Base-by-base conservation (phyloP, 108 stramenopile species). In the Fistulifera pelliculosa region DNA sequence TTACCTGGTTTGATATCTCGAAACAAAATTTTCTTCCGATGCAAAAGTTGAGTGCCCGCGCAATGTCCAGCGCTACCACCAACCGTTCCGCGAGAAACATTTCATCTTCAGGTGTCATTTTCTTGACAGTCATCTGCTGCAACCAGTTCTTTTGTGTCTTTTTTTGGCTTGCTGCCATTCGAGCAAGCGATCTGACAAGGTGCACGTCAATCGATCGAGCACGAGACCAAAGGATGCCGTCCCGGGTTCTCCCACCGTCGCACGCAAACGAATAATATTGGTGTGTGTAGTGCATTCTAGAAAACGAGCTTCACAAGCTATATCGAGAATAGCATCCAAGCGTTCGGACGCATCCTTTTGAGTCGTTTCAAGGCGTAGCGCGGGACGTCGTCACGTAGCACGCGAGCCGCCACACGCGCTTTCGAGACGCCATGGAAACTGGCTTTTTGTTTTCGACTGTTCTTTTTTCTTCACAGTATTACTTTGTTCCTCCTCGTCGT, bases 221-320 rank as follows among this genome's bases (percentile, higher is more conserved):
- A 86, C 26, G 11, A 86, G 24, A 5, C 68, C 68, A 60, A 80
- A 81, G 38, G 74, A 56, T 0, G 65, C 66, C 11, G 51, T n/a
- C 6, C 79, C 79, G 0, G 69, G 61, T 27, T 64, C 64, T 15
- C 79, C 79, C 0, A 72, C 66, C 40, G 67, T 66, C 14, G 75
- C 85, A 23, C 80, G 63, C 55, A 87, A 60, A 17, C 69, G 76
- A 16, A 81, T 67, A 26, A 86, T 68, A 47, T 86, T 81, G 16
- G 81, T 73, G 52, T 87, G 85, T 12, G 68, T 58, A 41, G 83
- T 40, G 42, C 64, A 54, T 11, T 70, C 52, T 17, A 87, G 54
- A 38, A 87, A 76, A 48, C 71, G 75, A 15, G 81, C 81, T 73
- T 87, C 85, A 12, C 69, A 63, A 0, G 85, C 75, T 18, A 86